These are phyloP conservation scores for Agrocybe pediades DNA, from an alignment of 768 basidiomycete species.

Conservation along the genomic window DNA sequence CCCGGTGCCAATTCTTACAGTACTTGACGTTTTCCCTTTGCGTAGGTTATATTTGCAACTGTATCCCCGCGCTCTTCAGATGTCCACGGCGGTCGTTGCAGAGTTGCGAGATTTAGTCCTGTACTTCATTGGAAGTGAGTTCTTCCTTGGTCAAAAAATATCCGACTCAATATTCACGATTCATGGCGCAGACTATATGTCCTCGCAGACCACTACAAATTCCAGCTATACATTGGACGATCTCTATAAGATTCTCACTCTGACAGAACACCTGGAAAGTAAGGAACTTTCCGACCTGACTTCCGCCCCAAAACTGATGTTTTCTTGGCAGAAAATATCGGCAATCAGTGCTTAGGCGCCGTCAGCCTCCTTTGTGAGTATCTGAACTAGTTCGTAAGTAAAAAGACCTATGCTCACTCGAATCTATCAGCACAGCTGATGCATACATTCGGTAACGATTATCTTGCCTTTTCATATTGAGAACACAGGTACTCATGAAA, in stretches of 20 bases:
- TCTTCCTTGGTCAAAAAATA: not conserved
- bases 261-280: slow-evolving; percentile 39
- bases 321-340: slow-evolving; percentile 24
- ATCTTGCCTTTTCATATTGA: not conserved
- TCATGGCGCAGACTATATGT: slow-evolving; percentile 31
- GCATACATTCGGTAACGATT: slow-evolving; percentile 37
- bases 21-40: not conserved
- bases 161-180: not conserved
- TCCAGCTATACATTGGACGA: slow-evolving; percentile 35
- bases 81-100: slow-evolving; percentile 27
- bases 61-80: slow-evolving; percentile 30
- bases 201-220: slow-evolving; percentile 38
- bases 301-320: not conserved
- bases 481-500: not conserved
- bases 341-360: slow-evolving; percentile 22
- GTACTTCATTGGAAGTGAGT: slow-evolving; percentile 36
- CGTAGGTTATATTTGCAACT: slow-evolving; percentile 37
- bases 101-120: slow-evolving; percentile 39
- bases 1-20: too few species aligned
- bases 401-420: not conserved
- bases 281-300: not conserved
- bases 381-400: not conserved
- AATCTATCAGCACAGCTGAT: slow-evolving; percentile 32
- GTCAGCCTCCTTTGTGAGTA: slow-evolving; percentile 28
- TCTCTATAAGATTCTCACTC: slow-evolving; percentile 35